Conservation (phyloP, 1,284 basidiomycete species). For the Athelia psychrophila region DNA sequence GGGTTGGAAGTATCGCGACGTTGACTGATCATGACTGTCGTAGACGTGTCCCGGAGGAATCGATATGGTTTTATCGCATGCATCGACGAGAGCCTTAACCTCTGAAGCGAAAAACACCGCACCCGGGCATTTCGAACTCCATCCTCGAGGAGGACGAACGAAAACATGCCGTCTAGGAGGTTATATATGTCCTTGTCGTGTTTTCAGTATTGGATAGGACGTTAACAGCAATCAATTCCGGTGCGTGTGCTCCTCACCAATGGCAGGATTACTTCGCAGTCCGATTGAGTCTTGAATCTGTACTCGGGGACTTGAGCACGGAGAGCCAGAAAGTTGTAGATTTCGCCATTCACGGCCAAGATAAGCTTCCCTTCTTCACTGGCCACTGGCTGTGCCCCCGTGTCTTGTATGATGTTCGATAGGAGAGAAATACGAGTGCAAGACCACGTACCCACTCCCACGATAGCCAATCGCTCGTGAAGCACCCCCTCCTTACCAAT, state of each 20-base stretch:
- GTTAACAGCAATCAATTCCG: constrained; percentile 3
- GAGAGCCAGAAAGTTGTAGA: constrained; percentile 95
- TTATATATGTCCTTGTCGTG: constrained; percentile 74
- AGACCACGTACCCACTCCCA: constrained; percentile 85
- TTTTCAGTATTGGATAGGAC: constrained; percentile 70
- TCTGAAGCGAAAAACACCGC: constrained; percentile 94
- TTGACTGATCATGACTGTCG: constrained; percentile 77
- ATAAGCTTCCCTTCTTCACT: constrained; percentile 85
- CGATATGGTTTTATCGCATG: constrained; percentile 92
- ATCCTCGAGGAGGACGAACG: constrained; percentile 97
- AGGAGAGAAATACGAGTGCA: neutral
- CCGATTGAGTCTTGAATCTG: constrained; percentile 96
- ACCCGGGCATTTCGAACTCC: constrained; percentile 83
- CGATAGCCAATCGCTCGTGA: constrained; percentile 94
- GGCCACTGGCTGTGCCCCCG: constrained; percentile 93
- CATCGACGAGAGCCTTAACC: constrained; percentile 89
- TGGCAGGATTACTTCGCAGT: constrained; percentile 97
- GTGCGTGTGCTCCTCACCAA: constrained; percentile 48
- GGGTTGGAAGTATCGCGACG: constrained; percentile 83
- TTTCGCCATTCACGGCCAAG: constrained; percentile 98
- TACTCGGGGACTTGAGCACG: constrained; percentile 66
- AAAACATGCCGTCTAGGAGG: constrained; percentile 98
- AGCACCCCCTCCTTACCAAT: constrained; percentile 80
- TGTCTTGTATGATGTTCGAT: constrained; percentile 56
- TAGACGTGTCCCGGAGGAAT: constrained; percentile 98